These are phyloP conservation scores for Alternaria sp. DNA, from an alignment of 2,329 filamentous ascomycete species.

Conservation along the genomic window DNA sequence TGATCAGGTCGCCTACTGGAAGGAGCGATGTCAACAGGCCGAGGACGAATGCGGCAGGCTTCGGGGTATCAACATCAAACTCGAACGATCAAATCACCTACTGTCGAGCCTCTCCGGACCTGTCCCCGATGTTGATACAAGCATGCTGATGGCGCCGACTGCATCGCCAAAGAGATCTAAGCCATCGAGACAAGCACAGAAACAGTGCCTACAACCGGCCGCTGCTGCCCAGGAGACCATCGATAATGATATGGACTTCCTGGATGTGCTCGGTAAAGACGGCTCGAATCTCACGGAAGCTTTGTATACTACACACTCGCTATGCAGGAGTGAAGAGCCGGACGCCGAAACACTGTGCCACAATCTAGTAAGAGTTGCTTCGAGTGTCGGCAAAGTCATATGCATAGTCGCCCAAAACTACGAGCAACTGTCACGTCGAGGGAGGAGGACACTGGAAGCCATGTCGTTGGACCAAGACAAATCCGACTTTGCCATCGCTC, in stretches of 20 bases:
- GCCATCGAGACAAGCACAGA: slow-evolving; percentile 18
- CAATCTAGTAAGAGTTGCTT: slow-evolving; percentile 30
- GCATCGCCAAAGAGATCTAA: slow-evolving; percentile 19
- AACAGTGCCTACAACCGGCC: slow-evolving; percentile 11
- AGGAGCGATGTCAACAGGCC: slow-evolving; percentile 27
- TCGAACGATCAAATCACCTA: slow-evolving; percentile 37
- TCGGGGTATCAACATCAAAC: slow-evolving; percentile 27
- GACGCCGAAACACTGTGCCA: slow-evolving; percentile 31
- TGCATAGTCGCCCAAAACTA: slow-evolving; percentile 25
- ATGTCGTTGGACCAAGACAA: slow-evolving; percentile 29
- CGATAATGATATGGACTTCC: slow-evolving; percentile 33
- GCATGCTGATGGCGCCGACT: slow-evolving; percentile 30
- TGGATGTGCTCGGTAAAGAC: slow-evolving; percentile 30
- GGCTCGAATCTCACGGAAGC: slow-evolving; percentile 28
- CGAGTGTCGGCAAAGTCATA: slow-evolving; percentile 34
- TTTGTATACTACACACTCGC: slow-evolving; percentile 38
- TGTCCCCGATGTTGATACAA: not conserved
- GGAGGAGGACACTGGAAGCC: slow-evolving; percentile 6
- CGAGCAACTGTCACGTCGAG: slow-evolving; percentile 23
- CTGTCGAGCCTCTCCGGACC: slow-evolving; percentile 12
- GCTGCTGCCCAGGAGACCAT: slow-evolving; percentile 28
- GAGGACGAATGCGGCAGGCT: slow-evolving; percentile 34
- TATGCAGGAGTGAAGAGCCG: slow-evolving; percentile 25
- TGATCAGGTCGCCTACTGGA: slow-evolving; percentile 51
- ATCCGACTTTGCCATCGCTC: slow-evolving; percentile 32